A percentile compares a stretch with the other conserved stretches of the same genome.
Evolutionary conservation across 768 basidiomycete species (phyloP).

Genomic region (Gautieria morchelliformis): DNA sequence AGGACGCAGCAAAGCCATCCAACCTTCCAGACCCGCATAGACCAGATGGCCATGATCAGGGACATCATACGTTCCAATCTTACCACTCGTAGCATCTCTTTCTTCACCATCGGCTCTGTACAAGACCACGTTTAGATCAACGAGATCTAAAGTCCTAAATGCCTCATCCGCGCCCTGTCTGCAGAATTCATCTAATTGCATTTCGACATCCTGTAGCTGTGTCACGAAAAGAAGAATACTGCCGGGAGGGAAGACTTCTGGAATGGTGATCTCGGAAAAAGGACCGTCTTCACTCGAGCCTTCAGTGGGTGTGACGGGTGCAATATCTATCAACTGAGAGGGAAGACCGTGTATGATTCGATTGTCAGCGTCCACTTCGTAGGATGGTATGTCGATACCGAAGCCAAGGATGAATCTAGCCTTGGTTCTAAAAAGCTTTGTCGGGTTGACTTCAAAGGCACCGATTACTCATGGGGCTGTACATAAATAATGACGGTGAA

Average conservation of each 20-base stretch:
- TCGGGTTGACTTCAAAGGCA: slow-evolving; percentile 54
- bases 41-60: slow-evolving; percentile 65
- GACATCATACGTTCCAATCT: slow-evolving; percentile 75
- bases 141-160: slow-evolving; percentile 62
- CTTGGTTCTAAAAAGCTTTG: slow-evolving; percentile 71
- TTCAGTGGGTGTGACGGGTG: slow-evolving; percentile 46
- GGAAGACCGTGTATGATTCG: slow-evolving; percentile 62
- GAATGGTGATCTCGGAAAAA: slow-evolving; percentile 72
- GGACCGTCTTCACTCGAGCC: slow-evolving; percentile 58
- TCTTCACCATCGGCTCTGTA: slow-evolving; percentile 89
- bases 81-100: slow-evolving; percentile 73
- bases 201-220: slow-evolving; percentile 63
- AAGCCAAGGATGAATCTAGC: slow-evolving; percentile 79
- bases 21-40: slow-evolving; percentile 95
- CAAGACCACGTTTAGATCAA: slow-evolving; percentile 85
- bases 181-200: slow-evolving; percentile 66
- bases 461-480: not conserved
- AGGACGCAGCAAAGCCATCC: slow-evolving; percentile 82
- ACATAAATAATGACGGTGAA: not conserved
- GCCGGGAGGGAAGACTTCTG: slow-evolving; percentile 90
- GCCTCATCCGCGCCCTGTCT: slow-evolving; percentile 60
- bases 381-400: slow-evolving; percentile 56
- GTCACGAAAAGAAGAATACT: slow-evolving; percentile 92
- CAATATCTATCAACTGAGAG: slow-evolving; percentile 54
- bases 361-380: slow-evolving; percentile 41